phyloP scores from a whole-genome alignment of 2,329 filamentous ascomycete genomes.

The Ophiosphaerella korrae region DNA sequence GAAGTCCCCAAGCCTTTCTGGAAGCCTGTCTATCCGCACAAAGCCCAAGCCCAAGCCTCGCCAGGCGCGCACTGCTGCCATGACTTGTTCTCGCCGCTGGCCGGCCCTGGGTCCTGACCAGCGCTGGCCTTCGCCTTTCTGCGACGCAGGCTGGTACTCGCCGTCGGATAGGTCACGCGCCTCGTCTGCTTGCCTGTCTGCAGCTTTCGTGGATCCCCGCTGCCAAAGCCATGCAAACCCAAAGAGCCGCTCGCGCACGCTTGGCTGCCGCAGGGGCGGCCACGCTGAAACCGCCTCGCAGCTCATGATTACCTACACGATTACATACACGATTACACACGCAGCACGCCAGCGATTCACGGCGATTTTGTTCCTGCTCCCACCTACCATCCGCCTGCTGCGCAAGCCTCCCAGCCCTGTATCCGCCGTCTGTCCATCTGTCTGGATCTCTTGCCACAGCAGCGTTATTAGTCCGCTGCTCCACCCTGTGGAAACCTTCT shows the following conservation, averaged over 20 bases:
- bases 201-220: no score
- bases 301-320: background rate
- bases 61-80: no score
- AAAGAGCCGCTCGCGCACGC: background rate
- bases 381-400: background rate
- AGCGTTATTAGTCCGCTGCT: slow-evolving; percentile 19
- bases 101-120: no score
- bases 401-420: background rate
- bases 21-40: slow-evolving; percentile 14
- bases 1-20: slow-evolving; percentile 15
- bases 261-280: background rate
- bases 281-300: slow-evolving; percentile 16
- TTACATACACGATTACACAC: slow-evolving; percentile 9
- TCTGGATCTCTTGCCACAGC: slow-evolving; percentile 10
- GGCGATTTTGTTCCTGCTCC: background rate
- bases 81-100: no score
- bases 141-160: no score
- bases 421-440: background rate
- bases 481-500: slow-evolving; percentile 12
- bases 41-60: slow-evolving; percentile 1
- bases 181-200: no score
- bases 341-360: slow-evolving; percentile 4
- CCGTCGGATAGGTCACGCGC: no score
- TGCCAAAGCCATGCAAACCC: no score
- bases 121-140: no score